Base-by-base conservation (phyloP, 495 filamentous ascomycete species). In the Penicillium angulare region DNA sequence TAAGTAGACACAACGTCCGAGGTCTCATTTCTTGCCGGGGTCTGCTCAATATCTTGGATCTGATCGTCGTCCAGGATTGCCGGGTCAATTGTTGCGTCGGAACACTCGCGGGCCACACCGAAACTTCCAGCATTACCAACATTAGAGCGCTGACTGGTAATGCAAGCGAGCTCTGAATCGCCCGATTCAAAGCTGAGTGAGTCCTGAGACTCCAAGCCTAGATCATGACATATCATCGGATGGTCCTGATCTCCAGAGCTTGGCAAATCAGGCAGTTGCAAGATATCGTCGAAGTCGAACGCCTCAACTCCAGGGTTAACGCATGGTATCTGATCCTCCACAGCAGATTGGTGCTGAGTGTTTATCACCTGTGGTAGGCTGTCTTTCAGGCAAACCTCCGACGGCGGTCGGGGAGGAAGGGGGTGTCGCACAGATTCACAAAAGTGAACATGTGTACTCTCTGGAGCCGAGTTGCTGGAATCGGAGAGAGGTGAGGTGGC, bases 401-500 rank as follows among this genome's bases (percentile, higher is more conserved):
- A 34, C 10, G 21, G n/a, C 8, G 36, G 53, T 10, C 48, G 38
- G 3, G 27, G 4, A 56, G 53, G 48, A 29, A 51, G 42, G 12
- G 48, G 47, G 26, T 51, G 43, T 34, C 27, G 33, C 26, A 50
- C 21, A 31, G 41, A 16, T 27, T 6, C 50, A 33, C 15, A 7
- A 29, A 18, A 33, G 42, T 50, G 21, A 41, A 35, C 1, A 13
- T 43, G 36, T 31, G 18, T 26, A 16, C 10, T 47, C 31, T 43
- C 20, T 41, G 18, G 32, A 22, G 15, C 16, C 0, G 16, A 1
- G 10, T 35, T 16, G 20, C 20, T 45, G 36, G 46, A 38, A 46
- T 41, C 49, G 8, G 42, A 57, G 34, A 12, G 22, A 43, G 42
- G 36, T 5, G 49, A 29, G 7, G 39, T 60, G 17, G 43, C 7